phyloP scores from a whole-genome alignment of 345 rosid species.

The Rhodomyrtus tomentosa region DNA sequence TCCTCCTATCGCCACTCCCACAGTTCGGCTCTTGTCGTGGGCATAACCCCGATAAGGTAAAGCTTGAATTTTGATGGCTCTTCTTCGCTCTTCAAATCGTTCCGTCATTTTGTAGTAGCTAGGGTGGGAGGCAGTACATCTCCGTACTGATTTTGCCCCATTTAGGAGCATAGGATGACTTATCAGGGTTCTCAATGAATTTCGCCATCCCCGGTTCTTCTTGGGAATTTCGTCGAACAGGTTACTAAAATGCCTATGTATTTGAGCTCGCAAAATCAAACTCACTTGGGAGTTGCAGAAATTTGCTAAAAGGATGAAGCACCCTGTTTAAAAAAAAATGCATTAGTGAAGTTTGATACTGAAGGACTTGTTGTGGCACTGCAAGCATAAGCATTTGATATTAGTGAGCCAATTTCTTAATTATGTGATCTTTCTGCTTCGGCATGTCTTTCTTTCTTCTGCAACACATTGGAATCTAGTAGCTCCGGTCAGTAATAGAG shows the following conservation, averaged over 20 bases:
- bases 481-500: background rate
- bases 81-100: background rate
- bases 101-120: background rate
- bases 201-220: background rate
- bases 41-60: constrained; percentile 73
- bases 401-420: background rate
- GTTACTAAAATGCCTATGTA: background rate
- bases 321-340: background rate
- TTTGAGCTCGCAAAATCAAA: background rate
- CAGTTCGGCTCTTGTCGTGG: constrained; percentile 67
- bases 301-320: background rate
- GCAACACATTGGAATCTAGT: background rate
- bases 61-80: background rate
- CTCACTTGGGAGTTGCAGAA: background rate
- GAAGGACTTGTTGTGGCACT: background rate
- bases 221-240: background rate
- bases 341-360: background rate
- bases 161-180: background rate
- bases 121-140: background rate
- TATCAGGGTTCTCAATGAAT: background rate
- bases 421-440: background rate
- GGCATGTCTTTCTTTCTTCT: background rate
- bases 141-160: background rate
- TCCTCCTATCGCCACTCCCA: constrained; percentile 80
- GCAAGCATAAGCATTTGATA: background rate